Base-by-base conservation (phyloP, 345 rosid species). In the Hibiscus syriacus region DNA sequence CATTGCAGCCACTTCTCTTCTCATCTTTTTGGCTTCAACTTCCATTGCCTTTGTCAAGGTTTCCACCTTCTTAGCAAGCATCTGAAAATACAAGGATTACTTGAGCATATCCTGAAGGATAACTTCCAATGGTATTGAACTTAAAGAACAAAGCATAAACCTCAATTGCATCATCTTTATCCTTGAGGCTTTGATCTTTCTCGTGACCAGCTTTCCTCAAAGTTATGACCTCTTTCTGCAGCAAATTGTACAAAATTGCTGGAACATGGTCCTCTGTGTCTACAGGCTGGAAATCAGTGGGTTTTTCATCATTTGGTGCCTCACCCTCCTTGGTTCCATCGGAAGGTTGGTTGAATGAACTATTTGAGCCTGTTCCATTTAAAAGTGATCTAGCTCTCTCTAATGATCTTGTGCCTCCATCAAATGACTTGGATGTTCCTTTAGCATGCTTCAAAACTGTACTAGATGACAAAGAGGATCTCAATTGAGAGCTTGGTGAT, bases 41-140 rank as follows among this genome's bases (percentile, higher is more conserved):
- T 89, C 99, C 99, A 94, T 94, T 67, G 99, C 97, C 79, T 91
- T 94, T 52, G 95, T 89, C 82, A 94, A 83, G 36, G 97, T 94
- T 62, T 94, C 99, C 71, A 91, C 97, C 72, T 91, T 94, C 83
- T 87, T 94, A 16, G 99, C 95, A 43, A 94, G 74, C 96, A 94
- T 91, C 99, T 94, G 82, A 39, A 53, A 75, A 61, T 56, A 77
- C 69, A 16, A 50, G 49, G 29, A 55, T 55, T 11, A 68, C 49
- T 59, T 41, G 68, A 76, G 27, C 32, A n/a, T 68, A 59, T 76
- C 26, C 73, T 54, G 32, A 68, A 50, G 32, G 17, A n/a, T 13
- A 56, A 64, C 55, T 27, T 70, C 19, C 29, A 38, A 14, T 19
- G 45, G 2, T 23, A 30, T n/a, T n/a, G n/a, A n/a, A n/a, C n/a